Evolutionary conservation across 2,329 filamentous ascomycete species (phyloP), one percentile per base, ranked within the genome.

Genomic region (Pestalotiopsis fici): DNA sequence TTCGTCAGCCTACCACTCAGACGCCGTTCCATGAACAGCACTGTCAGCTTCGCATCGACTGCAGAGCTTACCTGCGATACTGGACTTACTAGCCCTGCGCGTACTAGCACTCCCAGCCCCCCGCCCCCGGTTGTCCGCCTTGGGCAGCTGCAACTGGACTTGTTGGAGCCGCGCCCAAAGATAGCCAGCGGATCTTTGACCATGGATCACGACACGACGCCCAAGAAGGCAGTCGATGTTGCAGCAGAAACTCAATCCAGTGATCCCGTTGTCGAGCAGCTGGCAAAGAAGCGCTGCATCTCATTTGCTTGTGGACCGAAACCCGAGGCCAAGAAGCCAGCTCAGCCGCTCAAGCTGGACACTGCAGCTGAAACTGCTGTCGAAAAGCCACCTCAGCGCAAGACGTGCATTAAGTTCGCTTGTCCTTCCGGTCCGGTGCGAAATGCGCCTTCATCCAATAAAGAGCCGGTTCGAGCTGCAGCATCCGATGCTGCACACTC

Each of bases 31-130:
- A 90, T 91, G 73, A 91, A 90, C 77, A 97, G 93, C 83, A 95
- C 91, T 76, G 83, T 90, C 72, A 97, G 94, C 81, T 82, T 91
- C 68, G 87, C 93, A 59, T 97, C 95, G 1, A 97, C 94, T 3
- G 93, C 93, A 47, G 95, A 98, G 71, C 85, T 98, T 67, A 98
- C 94, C n/a, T 98, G 95, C 79, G 96, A 98, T 75, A 96, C 93
- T 67, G 95, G 93, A 68, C 83, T 97, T 68, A 97, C 95, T 21
- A 98, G 94, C 74, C 94, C 95, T 55, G 92, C 93, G n/a, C 87
- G 94, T 66, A 93, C 93, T 43, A 94, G 89, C 78, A 95, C 94
- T 0, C 94, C 95, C 0, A 98, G 95, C 76, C 95, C 96, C 21
- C 94, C 94, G n/a, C 84, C 91, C 2, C 89, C 90, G 4, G 85